Percentiles rank a stretch among this genome's conserved stretches.
Conservation (phyloP, 2,329 filamentous ascomycete genomes). For the Acarospora socialis region DNA sequence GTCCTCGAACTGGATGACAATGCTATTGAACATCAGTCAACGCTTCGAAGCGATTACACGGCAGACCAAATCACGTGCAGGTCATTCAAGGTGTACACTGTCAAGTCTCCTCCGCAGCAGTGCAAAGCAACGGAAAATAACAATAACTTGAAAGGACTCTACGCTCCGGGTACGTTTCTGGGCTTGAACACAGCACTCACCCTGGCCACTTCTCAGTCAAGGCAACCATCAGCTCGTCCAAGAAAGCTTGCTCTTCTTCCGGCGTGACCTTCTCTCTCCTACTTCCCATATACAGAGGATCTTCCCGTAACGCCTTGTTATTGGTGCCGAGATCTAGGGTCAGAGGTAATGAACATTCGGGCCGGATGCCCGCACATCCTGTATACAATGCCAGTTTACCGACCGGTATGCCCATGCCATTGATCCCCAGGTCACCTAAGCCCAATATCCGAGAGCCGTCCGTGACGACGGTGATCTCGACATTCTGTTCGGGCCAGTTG, state of each 20-base stretch:
- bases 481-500: constrained; percentile 82
- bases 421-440: constrained; percentile 87
- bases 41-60: constrained; percentile 25
- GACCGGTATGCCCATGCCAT: constrained; percentile 95
- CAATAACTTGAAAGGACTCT: not conserved
- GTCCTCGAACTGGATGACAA: constrained; percentile 87
- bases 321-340: constrained; percentile 49
- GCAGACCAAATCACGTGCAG: constrained; percentile 47
- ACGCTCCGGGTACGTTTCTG: not conserved
- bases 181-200: constrained; percentile 26
- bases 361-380: constrained; percentile 85
- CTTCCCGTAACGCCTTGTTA: constrained; percentile 52
- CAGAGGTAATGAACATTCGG: constrained; percentile 49
- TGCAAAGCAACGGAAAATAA: not conserved
- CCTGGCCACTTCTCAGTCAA: constrained; percentile 61
- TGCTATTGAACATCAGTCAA: constrained; percentile 26
- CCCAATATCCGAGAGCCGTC: constrained; percentile 86
- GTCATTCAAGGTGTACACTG: too few relatives aligned
- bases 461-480: constrained; percentile 93
- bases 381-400: constrained; percentile 89
- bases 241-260: constrained; percentile 72
- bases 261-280: constrained; percentile 66
- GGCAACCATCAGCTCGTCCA: constrained; percentile 95
- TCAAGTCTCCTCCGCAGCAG: constrained; percentile 3
- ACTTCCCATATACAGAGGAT: constrained; percentile 84